Evolutionary conservation across 352 stramenopile species (phyloP), one percentile per base, ranked within the genome.

Genomic region (Phytopythium aichiense): DNA sequence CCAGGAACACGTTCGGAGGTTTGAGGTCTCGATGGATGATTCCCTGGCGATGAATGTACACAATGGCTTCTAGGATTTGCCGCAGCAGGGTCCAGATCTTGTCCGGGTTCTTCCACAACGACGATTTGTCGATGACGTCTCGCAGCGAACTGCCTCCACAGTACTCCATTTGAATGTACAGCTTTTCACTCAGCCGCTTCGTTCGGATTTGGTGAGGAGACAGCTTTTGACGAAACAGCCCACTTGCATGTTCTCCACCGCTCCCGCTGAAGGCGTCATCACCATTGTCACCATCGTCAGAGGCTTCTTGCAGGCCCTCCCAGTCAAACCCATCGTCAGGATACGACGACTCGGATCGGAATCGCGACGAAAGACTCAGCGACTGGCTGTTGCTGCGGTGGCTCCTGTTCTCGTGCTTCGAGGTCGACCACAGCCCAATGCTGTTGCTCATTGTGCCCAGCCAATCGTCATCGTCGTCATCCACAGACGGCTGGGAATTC

Each of bases 91-190:
- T 96, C 94, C 94, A 98, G 33, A 98, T 93, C 61, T 96, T 94
- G 61, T 95, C 84, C 2, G 80, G 73, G n/a, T 93, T 75, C 70
- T 88, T 78, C 59, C 73, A 92, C 30, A 98, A 67, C 0, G 69
- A 68, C 18, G 80, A 81, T 51, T 98, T 89, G 66, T 99, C 95
- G 61, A 98, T 98, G 38, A 98, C 81, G 48, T 98, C 91, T 58
- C 94, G 77, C 38, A 99, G 74, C 30, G 94, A 97, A 53, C 96
- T 98, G 11, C 88, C 78, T 50, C 95, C 81, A 54, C 96, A 99
- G 66, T 94, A 99, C 72, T 99, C 92, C 95, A 99, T 99, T 72
- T 98, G 90, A 63, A 97, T 97, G 65, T 94, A 96, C 57, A 97
- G 71, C 62, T 81, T 88, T 60, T 95, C 87, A 38, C 79, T 77